phyloP scores from a whole-genome alignment of 768 basidiomycete genomes.

The Astraeus odoratus region DNA sequence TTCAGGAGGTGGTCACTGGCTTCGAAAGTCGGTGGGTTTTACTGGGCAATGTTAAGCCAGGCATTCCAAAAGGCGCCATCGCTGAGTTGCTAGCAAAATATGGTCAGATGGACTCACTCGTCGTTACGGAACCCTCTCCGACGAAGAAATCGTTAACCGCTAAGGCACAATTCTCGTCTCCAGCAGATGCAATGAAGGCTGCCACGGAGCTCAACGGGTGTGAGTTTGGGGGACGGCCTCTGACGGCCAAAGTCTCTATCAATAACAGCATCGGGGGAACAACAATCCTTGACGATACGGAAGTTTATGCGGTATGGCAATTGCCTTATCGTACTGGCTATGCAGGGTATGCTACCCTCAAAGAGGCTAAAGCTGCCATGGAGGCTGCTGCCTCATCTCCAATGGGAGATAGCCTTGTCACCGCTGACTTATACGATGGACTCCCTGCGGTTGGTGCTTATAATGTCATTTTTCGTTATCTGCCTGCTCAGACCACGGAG shows the following conservation, averaged over 20 bases:
- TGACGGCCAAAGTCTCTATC: slow-evolving; percentile 42
- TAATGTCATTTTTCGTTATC: slow-evolving; percentile 52
- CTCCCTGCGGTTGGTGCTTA: slow-evolving; percentile 50
- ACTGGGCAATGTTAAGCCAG: slow-evolving; percentile 42
- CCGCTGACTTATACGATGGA: slow-evolving; percentile 47
- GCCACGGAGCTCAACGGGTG: slow-evolving; percentile 43
- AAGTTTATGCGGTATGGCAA: slow-evolving; percentile 54
- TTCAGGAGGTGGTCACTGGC: slow-evolving; percentile 52
- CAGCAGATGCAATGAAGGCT: slow-evolving; percentile 48
- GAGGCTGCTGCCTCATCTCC: slow-evolving; percentile 30
- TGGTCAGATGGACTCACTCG: slow-evolving; percentile 39
- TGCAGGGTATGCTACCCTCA: slow-evolving; percentile 50
- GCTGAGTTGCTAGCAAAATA: slow-evolving; percentile 35
- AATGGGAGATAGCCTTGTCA: slow-evolving; percentile 35
- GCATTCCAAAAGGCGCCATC: slow-evolving; percentile 30
- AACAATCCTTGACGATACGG: slow-evolving; percentile 43
- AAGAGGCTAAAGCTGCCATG: slow-evolving; percentile 47
- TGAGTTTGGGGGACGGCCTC: slow-evolving; percentile 28
- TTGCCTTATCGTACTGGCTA: slow-evolving; percentile 51
- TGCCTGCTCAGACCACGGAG: slow-evolving; percentile 41
- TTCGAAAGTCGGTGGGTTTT: slow-evolving; percentile 63
- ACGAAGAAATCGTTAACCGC: slow-evolving; percentile 22
- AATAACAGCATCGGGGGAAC: slow-evolving; percentile 29
- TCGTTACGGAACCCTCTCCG: slow-evolving; percentile 22
- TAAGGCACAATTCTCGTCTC: slow-evolving; percentile 41